Conservation (phyloP, 2,329 filamentous ascomycete species). For the Fusarium anthophilum region DNA sequence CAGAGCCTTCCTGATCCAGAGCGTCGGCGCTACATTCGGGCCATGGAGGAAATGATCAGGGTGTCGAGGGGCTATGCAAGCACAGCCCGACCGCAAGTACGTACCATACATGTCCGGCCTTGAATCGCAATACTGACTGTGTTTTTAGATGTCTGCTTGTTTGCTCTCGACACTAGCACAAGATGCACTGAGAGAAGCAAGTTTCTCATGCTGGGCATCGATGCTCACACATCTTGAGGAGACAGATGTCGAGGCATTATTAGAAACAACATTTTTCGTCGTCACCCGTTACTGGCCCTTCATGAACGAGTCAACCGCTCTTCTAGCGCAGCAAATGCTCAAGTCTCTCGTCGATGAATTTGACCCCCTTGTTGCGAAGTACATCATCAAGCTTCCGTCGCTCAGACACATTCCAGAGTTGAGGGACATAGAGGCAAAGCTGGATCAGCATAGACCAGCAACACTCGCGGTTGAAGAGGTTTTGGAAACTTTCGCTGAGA, state of each 20-base stretch:
- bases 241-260: slow-evolving; percentile 79
- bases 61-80: slow-evolving; percentile 78
- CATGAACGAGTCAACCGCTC: slow-evolving; percentile 70
- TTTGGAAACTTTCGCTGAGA: slow-evolving; percentile 75
- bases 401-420: slow-evolving; percentile 76
- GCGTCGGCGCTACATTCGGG: slow-evolving; percentile 79
- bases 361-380: slow-evolving; percentile 67
- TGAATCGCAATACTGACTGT: neutral
- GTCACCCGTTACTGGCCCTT: slow-evolving; percentile 81
- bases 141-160: slow-evolving; percentile 82
- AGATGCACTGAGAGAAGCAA: slow-evolving; percentile 76
- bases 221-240: slow-evolving; percentile 79
- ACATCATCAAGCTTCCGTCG: slow-evolving; percentile 81
- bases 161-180: slow-evolving; percentile 84
- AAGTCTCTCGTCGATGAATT: slow-evolving; percentile 72
- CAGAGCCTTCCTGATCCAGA: slow-evolving; percentile 69
- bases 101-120: slow-evolving; percentile 32
- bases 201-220: slow-evolving; percentile 85
- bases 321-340: slow-evolving; percentile 70
- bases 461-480: slow-evolving; percentile 59
- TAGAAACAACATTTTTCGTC: slow-evolving; percentile 91
- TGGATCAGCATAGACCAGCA: slow-evolving; percentile 70
- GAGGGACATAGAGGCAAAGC: slow-evolving; percentile 70
- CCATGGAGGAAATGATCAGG: slow-evolving; percentile 87
- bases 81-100: slow-evolving; percentile 84